Evolutionary conservation across 495 filamentous ascomycete genomes (phyloP).

Genomic region (Beverwykella pulmonaria): DNA sequence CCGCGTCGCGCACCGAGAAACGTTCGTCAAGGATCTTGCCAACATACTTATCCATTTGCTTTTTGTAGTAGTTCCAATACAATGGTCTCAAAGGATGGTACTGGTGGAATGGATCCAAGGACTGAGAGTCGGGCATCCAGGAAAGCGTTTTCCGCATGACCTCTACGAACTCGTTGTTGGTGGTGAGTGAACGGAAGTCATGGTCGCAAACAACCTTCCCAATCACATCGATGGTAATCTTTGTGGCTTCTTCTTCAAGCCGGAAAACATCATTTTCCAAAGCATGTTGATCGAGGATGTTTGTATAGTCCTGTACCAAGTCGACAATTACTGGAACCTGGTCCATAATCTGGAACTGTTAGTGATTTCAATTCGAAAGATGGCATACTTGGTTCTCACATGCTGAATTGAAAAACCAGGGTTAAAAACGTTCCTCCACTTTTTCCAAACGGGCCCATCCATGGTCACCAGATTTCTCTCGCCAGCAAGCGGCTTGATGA

Average conservation of each 20-base stretch:
- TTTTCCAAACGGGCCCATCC: slow-evolving; percentile 44
- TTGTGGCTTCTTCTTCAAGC: slow-evolving; percentile 44
- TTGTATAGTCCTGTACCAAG: slow-evolving; percentile 37
- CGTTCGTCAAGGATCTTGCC: slow-evolving; percentile 32
- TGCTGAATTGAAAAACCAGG: slow-evolving; percentile 38
- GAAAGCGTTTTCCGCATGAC: slow-evolving; percentile 8
- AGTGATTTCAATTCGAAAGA: background rate
- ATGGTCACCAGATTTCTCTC: background rate
- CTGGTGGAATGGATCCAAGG: slow-evolving; percentile 26
- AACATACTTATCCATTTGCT: slow-evolving; percentile 26
- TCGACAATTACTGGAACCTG: slow-evolving; percentile 46
- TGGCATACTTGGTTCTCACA: slow-evolving; percentile 40
- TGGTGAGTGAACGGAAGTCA: slow-evolving; percentile 17
- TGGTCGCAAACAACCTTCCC: slow-evolving; percentile 35
- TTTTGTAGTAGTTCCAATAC: slow-evolving; percentile 19
- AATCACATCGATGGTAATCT: slow-evolving; percentile 48
- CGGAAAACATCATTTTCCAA: slow-evolving; percentile 39
- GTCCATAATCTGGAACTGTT: slow-evolving; percentile 38
- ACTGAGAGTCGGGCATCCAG: slow-evolving; percentile 30
- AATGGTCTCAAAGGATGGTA: slow-evolving; percentile 23
- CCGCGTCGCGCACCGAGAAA: slow-evolving; percentile 15
- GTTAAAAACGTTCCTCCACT: slow-evolving; percentile 46
- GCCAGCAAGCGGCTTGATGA: background rate
- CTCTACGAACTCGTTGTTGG: slow-evolving; percentile 20
- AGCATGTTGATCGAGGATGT: slow-evolving; percentile 39